Evolutionary conservation across 352 stramenopile genomes (phyloP).

Genomic region (Phytophthora idaei): DNA sequence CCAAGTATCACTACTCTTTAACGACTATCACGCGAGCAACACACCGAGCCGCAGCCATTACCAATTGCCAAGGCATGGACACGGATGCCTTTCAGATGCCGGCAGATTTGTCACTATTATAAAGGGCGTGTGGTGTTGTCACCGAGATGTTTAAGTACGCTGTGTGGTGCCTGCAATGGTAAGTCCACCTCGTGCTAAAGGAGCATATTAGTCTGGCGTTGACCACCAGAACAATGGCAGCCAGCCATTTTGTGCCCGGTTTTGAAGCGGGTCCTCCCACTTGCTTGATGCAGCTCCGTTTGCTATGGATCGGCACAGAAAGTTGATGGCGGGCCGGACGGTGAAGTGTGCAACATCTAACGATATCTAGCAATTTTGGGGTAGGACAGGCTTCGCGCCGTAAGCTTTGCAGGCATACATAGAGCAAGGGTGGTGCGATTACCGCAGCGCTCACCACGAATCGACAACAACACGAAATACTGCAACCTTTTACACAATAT

Average conservation of each 20-base stretch:
- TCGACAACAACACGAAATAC: slow-evolving; percentile 5
- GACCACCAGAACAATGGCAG: slow-evolving; percentile 2
- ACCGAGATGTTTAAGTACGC: background rate
- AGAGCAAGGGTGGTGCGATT: slow-evolving; percentile 18
- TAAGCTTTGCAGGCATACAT: slow-evolving; percentile 23
- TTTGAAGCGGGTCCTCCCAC: slow-evolving; percentile 10
- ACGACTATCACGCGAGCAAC: slow-evolving; percentile 17
- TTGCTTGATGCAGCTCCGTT: background rate
- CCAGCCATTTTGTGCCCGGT: slow-evolving; percentile 28
- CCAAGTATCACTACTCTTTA: slow-evolving; percentile 14
- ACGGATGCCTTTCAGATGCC: slow-evolving; percentile 10
- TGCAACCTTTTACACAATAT: slow-evolving; percentile 10
- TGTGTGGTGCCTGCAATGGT: background rate
- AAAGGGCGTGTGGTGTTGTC: background rate
- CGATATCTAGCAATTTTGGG: slow-evolving; percentile 3
- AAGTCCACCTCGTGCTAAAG: background rate
- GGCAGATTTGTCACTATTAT: background rate
- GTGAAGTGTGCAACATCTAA: background rate
- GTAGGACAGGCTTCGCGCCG: slow-evolving; percentile 21
- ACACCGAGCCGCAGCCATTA: slow-evolving; percentile 20
- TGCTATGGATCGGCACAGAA: background rate
- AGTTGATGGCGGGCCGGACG: background rate
- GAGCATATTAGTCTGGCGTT: slow-evolving; percentile 6
- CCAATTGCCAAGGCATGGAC: slow-evolving; percentile 11
- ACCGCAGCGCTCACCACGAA: slow-evolving; percentile 22